Base-by-base conservation (phyloP, 2,329 filamentous ascomycete species). In the Stachybotrys chlorohalonatus region DNA sequence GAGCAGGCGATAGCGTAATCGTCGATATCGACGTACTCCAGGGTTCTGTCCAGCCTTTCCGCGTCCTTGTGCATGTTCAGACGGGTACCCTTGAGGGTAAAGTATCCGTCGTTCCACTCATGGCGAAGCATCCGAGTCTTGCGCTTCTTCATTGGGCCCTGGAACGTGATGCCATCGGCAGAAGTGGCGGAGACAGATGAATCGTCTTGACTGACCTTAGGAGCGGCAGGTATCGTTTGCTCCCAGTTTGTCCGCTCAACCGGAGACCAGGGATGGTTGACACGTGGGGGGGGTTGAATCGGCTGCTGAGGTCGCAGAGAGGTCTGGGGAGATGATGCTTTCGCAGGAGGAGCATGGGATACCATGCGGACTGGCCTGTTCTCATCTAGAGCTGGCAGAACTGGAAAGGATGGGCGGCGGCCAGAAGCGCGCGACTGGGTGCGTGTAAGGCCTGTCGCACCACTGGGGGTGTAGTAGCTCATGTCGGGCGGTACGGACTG, bases 401-500 rank as follows among this genome's bases (percentile, higher is more conserved):
- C 76, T 36, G 80, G 77, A 70, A 89, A 82, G 6, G 86, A 89
- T 0, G 87, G 86, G 2, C 86, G 82, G 53, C 85, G 81, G 48
- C 67, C 73, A 53, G 81, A 85, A 16, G 79, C 72, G 53, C 81
- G 79, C 50, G 80, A 83, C 60, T 78, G 73, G 47, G 76, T 77
- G 31, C 79, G 76, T 39, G 69, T 70, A 39, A 70, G 68, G 31
- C 70, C 61, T 60, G 67, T 58, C 56, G 57, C 68, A 63, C 56
- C 65, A 55, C 66, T 67, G 57, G 68, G 64, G 47, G 75, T 68
- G 36, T 84, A 82, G 75, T 87, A 96, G 67, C 84, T 86, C 91
- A 96, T 96, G 72, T 95, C 86, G 7, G 93, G 93, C 48, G 93
- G 93, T 0, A 96, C 93, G 6, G 92, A 96, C 70, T 96, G 90